Conservation (phyloP, 306 rosid species). For the Fragaria ananassa region DNA sequence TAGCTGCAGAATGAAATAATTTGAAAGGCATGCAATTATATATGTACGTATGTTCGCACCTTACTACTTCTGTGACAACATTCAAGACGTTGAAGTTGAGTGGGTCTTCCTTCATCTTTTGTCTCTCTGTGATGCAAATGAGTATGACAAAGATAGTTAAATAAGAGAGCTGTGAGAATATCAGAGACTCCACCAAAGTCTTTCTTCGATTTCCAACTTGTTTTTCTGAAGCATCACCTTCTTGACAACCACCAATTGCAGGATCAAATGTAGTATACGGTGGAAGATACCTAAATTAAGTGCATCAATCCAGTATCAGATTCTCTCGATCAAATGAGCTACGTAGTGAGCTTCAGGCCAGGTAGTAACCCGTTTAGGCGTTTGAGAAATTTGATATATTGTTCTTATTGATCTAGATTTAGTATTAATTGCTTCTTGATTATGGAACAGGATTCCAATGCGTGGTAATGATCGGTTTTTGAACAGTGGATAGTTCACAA, state of each 20-base stretch:
- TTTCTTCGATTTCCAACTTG: conserved; percentile 7
- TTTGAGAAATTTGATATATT: background rate
- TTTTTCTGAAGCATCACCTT: conserved; percentile 1
- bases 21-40: background rate
- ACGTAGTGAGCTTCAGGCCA: background rate
- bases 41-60: conserved; percentile 18
- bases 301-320: background rate
- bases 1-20: background rate
- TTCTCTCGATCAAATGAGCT: background rate
- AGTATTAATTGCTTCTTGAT: too few relatives aligned
- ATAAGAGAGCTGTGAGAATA: conserved; percentile 60
- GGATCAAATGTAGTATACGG: conserved; percentile 51
- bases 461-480: too few relatives aligned
- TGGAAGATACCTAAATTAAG: conserved; percentile 55
- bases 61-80: conserved; percentile 56
- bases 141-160: conserved; percentile 54
- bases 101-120: conserved; percentile 60
- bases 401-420: too few relatives aligned
- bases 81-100: conserved; percentile 63
- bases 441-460: too few relatives aligned
- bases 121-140: conserved; percentile 58
- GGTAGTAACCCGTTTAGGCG: background rate
- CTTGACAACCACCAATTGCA: conserved; percentile 12
- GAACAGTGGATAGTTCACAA: too few relatives aligned
- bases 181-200: conserved; percentile 26